phyloP scores from a whole-genome alignment of 805 yeast species.

The Starmerella davenportii region DNA sequence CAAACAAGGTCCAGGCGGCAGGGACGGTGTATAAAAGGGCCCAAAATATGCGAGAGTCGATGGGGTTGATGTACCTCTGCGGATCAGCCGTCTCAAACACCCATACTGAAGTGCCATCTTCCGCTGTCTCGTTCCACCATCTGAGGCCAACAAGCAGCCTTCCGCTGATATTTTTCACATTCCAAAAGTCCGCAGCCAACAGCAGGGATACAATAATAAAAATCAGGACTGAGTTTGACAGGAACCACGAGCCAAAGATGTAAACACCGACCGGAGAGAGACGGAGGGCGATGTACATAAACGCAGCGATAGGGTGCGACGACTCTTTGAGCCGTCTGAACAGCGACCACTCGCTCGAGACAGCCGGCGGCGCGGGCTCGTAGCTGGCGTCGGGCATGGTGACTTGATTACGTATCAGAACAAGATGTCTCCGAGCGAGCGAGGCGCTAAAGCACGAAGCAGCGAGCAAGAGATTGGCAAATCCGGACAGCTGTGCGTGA shows the following conservation, averaged over 20 bases:
- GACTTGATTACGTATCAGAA: neutral
- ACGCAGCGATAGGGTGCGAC: slow-evolving; percentile 65
- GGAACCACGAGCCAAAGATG: slow-evolving; percentile 51
- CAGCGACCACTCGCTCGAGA: slow-evolving; percentile 21
- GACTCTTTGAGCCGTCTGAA: slow-evolving; percentile 41
- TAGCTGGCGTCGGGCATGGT: slow-evolving; percentile 1
- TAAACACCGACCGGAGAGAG: slow-evolving; percentile 46
- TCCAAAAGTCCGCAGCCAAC: slow-evolving; percentile 84
- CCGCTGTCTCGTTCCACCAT: slow-evolving; percentile 88
- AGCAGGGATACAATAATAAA: slow-evolving; percentile 63
- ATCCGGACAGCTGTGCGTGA: too few relatives aligned
- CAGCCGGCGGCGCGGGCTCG: neutral
- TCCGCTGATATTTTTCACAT: slow-evolving; percentile 79
- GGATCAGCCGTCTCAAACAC: slow-evolving; percentile 73
- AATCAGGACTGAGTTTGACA: slow-evolving; percentile 38
- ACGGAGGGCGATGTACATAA: slow-evolving; percentile 46
- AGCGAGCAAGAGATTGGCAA: too few relatives aligned
- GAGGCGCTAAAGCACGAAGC: too few relatives aligned
- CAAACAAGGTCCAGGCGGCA: slow-evolving; percentile 54
- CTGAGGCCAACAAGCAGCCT: slow-evolving; percentile 68
- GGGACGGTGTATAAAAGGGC: slow-evolving; percentile 58
- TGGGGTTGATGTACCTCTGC: slow-evolving; percentile 54
- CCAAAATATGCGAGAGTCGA: slow-evolving; percentile 87
- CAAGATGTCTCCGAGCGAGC: too few relatives aligned
- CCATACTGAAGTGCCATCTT: slow-evolving; percentile 55